Base-by-base conservation (phyloP, 768 basidiomycete genomes). In the Kwoniella bestiolae region DNA sequence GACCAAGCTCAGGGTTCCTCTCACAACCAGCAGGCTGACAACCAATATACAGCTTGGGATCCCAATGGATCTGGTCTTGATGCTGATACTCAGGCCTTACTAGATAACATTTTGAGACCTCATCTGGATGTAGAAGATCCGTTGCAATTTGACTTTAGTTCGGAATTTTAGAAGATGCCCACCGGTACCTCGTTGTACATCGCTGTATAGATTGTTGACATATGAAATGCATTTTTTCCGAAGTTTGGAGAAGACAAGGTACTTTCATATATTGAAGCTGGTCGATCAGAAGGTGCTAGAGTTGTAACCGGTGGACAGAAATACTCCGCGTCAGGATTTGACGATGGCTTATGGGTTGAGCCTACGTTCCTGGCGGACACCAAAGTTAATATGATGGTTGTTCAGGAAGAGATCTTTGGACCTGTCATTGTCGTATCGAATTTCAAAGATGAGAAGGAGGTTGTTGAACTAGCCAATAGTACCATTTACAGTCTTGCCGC, bases 371-470 rank as follows among this genome's bases (percentile, higher is more conserved):
- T 91, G 82, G 86, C 88, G 11, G 84, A 90, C 71, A 84, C 85
- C 11, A 85, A 80, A 45, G 84, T 86, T 3, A 85, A 88, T 44
- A 91, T 91, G 89, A 87, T 86, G 80, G 90, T 92, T 63, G 88
- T 89, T 1, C 35, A 55, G 29, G 65, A 69, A 21, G 51, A 58
- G 90, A 95, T 94, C 66, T 97, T 97, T 78, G 94, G 94, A 5
- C 94, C 94, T 18, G 94, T 97, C 2, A 85, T 94, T 56, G 88
- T 87, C 21, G 83, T 91, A 32, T 85, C 87, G 82, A 89, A 87
- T 79, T 96, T 96, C 83, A 86, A 85, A 69, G 89, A 89, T 7
- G 94, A 95, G 79, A 89, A 89, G 60, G 92, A 96, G 76, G 93
- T 88, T 2, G 87, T 96, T 69, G 74, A 84, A 38, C 81, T 93